Conservation (phyloP, 441 rosid genomes). For the Erodium trifolium region DNA sequence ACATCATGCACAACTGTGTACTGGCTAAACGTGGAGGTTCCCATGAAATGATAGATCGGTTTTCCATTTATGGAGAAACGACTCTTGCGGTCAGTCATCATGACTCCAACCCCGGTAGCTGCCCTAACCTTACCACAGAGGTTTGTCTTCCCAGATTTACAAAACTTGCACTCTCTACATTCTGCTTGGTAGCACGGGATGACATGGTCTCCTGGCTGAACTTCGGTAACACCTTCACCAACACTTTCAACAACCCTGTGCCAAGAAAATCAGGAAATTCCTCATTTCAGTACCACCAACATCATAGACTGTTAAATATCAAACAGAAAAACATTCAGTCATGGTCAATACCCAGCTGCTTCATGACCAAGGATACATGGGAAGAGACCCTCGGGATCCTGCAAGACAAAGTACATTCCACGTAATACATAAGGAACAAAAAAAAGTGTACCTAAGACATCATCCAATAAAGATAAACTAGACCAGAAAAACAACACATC, state of each 20-base stretch:
- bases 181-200: conserved; percentile 98
- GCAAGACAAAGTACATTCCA: conserved; percentile 5
- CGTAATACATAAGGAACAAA: no score
- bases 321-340: background rate
- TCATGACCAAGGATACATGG: conserved; percentile 97
- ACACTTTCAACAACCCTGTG: conserved; percentile 85
- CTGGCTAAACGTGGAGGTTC: conserved; percentile 77
- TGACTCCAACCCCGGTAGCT: conserved; percentile 90
- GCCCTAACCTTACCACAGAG: conserved; percentile 84
- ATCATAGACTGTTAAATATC: background rate
- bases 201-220: conserved; percentile 89
- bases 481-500: no score
- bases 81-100: conserved; percentile 80
- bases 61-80: conserved; percentile 83
- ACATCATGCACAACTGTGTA: conserved; percentile 72
- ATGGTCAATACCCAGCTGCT: conserved; percentile 72
- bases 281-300: background rate
- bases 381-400: conserved; percentile 98
- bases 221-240: conserved; percentile 93
- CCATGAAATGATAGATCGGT: conserved; percentile 91
- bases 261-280: conserved; percentile 14
- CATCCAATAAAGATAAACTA: no score
- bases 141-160: conserved; percentile 93
- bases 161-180: conserved; percentile 90
- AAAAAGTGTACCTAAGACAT: background rate